These are phyloP conservation scores for Kwoniella bestiolae DNA, from an alignment of 768 basidiomycete species.

Conservation along the genomic window DNA sequence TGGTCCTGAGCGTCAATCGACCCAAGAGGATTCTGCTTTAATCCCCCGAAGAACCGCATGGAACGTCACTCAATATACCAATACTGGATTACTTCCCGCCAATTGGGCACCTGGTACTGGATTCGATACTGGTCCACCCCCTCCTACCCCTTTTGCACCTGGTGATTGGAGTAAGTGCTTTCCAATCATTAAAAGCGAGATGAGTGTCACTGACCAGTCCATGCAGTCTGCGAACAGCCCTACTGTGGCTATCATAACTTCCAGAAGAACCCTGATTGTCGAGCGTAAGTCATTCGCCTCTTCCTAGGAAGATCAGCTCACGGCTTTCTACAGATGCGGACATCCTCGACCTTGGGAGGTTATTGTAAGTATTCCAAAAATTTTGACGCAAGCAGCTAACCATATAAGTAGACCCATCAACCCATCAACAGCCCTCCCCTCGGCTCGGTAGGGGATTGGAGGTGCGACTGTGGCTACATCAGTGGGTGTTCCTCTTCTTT, in stretches of 20 bases:
- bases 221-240: slow-evolving; percentile 15
- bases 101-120: slow-evolving; percentile 11
- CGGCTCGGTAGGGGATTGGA: slow-evolving; percentile 29
- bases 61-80: background rate
- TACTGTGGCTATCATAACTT: slow-evolving; percentile 30
- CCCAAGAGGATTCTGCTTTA: background rate
- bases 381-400: background rate
- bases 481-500: slow-evolving; percentile 10
- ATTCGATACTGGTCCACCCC: slow-evolving; percentile 7
- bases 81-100: slow-evolving; percentile 9
- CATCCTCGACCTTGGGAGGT: slow-evolving; percentile 20
- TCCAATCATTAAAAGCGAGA: background rate
- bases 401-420: background rate
- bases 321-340: slow-evolving; percentile 3
- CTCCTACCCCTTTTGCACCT: slow-evolving; percentile 10
- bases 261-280: slow-evolving; percentile 24
- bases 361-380: slow-evolving; percentile 2
- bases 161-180: slow-evolving; percentile 30
- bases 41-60: background rate
- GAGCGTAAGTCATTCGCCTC: slow-evolving; percentile 15
- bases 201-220: background rate
- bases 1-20: background rate
- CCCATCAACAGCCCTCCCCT: slow-evolving; percentile 16
- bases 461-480: slow-evolving; percentile 30
- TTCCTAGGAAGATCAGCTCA: background rate